Evolutionary conservation across 2,329 filamentous ascomycete species (phyloP).

Genomic region (Calonectria crousiana): DNA sequence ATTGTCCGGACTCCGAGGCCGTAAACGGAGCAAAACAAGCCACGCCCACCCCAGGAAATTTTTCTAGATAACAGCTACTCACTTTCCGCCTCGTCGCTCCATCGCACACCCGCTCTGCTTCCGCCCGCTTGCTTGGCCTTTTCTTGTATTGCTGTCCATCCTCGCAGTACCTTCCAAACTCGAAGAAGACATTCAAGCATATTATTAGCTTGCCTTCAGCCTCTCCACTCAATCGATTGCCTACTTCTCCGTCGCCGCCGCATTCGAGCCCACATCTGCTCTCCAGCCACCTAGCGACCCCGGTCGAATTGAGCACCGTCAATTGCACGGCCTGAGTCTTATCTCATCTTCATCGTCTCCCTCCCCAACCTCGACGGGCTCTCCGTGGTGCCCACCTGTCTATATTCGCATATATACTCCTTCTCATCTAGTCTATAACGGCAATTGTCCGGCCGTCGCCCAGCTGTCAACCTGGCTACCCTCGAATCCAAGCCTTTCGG

Average conservation of each 20-base stretch:
- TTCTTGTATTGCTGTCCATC: not conserved
- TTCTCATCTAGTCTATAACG: slow-evolving; percentile 25
- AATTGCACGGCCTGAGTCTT: slow-evolving; percentile 33
- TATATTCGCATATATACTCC: slow-evolving; percentile 13
- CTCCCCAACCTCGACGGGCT: slow-evolving; percentile 25
- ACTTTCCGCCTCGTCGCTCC: slow-evolving; percentile 19
- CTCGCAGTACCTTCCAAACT: not conserved
- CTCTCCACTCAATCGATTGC: slow-evolving; percentile 3
- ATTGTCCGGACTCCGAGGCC: slow-evolving; percentile 51
- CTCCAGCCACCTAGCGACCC: slow-evolving; percentile 14
- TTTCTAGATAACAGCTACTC: slow-evolving; percentile 42
- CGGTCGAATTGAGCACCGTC: slow-evolving; percentile 32
- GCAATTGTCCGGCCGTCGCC: slow-evolving; percentile 34
- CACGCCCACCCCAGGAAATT: slow-evolving; percentile 46
- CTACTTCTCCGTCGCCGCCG: not conserved
- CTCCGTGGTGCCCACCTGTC: slow-evolving; percentile 14
- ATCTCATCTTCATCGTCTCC: slow-evolving; percentile 36
- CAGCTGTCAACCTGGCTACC: slow-evolving; percentile 70
- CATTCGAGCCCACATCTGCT: not conserved
- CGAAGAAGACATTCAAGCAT: not conserved
- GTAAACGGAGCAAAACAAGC: slow-evolving; percentile 49
- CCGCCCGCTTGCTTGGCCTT: not conserved
- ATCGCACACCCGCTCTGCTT: slow-evolving; percentile 2
- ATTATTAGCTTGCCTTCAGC: too few relatives aligned
- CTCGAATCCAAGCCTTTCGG: slow-evolving; percentile 71